Conservation (phyloP, 2,329 filamentous ascomycete genomes). For the Fusarium cicatricum region DNA sequence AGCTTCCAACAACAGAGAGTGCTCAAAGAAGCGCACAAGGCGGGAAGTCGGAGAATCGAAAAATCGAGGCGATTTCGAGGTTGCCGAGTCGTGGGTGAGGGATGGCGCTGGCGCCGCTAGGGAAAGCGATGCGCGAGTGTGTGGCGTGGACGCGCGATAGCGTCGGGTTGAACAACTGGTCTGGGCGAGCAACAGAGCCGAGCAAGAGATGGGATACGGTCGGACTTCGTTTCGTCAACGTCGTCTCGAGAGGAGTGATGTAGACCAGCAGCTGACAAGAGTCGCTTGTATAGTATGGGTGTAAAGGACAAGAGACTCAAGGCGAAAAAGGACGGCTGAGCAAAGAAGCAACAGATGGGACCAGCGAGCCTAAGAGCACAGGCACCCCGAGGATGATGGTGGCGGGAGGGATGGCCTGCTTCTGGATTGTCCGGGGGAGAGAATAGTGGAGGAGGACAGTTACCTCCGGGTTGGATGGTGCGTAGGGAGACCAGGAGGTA, state of each 20-base stretch:
- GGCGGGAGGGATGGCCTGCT: slow-evolving; percentile 33
- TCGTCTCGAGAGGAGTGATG: slow-evolving; percentile 1
- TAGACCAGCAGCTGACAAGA: background rate
- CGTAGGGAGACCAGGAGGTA: slow-evolving; percentile 8
- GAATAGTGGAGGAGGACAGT: slow-evolving; percentile 29
- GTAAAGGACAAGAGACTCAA: background rate
- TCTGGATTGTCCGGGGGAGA: slow-evolving; percentile 29
- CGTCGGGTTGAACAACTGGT: slow-evolving; percentile 30
- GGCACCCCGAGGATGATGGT: slow-evolving; percentile 23
- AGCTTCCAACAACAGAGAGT: slow-evolving; percentile 12
- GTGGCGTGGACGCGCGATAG: slow-evolving; percentile 41
- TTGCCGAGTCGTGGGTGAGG: slow-evolving; percentile 27
- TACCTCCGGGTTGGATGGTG: slow-evolving; percentile 30
- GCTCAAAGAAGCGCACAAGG: slow-evolving; percentile 12
- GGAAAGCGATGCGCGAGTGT: slow-evolving; percentile 35
- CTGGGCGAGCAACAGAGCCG: slow-evolving; percentile 23
- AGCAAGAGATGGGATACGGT: slow-evolving; percentile 6
- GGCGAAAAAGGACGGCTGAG: background rate
- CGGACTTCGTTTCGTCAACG: background rate
- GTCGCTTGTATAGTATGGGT: too few species aligned
- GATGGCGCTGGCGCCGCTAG: slow-evolving; percentile 12
- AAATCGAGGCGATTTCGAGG: slow-evolving; percentile 24
- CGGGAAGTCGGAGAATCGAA: slow-evolving; percentile 12
- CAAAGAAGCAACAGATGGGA: slow-evolving; percentile 4
- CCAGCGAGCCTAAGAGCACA: slow-evolving; percentile 9